Evolutionary conservation across 768 basidiomycete species (phyloP), one percentile per base, ranked within the genome.

Genomic region (Russula virescens): DNA sequence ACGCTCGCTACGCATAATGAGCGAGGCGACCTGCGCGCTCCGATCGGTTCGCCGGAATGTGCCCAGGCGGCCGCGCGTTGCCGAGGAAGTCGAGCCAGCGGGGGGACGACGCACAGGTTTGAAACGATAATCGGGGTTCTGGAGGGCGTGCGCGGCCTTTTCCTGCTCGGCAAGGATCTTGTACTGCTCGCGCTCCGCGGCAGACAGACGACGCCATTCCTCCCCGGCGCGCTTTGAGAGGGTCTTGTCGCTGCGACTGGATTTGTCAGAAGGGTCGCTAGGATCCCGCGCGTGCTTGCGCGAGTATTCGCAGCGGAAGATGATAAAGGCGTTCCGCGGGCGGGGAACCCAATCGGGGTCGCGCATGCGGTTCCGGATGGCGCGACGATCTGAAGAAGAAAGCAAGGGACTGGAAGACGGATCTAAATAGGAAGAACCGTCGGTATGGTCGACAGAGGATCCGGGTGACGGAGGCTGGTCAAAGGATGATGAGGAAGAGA

Each of bases 221-320:
- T 86, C 85, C 0, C 82, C 86, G 0, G 90, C 91, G 51, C 88
- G 81, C 68, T 87, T 87, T n/a, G 87, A 90, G 43, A 93, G 79
- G 1, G 82, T 79, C 71, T 83, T 83, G 62, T 81, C 80, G 25
- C 57, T 60, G 26, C 57, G 50, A 18, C 31, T 23, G 14, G 60
- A 49, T 45, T 8, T 46, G 43, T 69, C 69, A 11, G 64, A 46
- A 16, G 8, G 58, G 38, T 75, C 75, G 31, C 76, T 71, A 16
- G 75, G 72, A 5, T 77, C 76, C 47, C 76, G 74, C 23, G 74
- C 73, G 73, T 71, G 69, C 83, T 78, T 62, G 75, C 75, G 68
- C 72, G 79, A 66, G 80, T 81, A 88, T 64, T 86, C 80, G 68
- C 86, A 85, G 35, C 87, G 84, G 74, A 88, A 88, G 56, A 88